Base-by-base conservation (phyloP, 495 filamentous ascomycete species). In the Pseudevernia furfuracea region DNA sequence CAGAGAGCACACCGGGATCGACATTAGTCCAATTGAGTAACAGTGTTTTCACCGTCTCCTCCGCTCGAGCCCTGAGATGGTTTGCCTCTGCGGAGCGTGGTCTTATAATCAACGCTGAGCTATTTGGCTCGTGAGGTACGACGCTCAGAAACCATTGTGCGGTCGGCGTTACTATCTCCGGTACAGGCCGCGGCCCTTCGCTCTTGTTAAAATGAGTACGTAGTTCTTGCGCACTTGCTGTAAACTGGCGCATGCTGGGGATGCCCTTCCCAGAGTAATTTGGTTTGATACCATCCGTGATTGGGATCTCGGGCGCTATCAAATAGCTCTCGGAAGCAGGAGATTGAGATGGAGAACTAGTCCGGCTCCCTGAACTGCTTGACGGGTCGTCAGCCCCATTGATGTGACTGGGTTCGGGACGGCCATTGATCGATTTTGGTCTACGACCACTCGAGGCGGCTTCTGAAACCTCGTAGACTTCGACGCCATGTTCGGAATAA, bases 11-110 rank as follows among this genome's bases (percentile, higher is more conserved):
- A 23, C 23, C 58, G 9, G 41, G 58, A 32, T 60, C 58, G 6
- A 43, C 19, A 12, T 32, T 44, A 19, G 36, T 60, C 58, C 58
- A 60, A 6, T 28, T 21, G 37, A 60, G 23, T 2, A 60, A 60
- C 0, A 60, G n/a, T 30, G n/a, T 44, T 19, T 60, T 60, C 23
- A 23, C 23, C 11, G 58, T 60, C 25, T 44, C 58, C n/a, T 60
- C 58, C 23, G 58, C 58, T 44, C 25, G 58, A 21, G 37, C 21
- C 14, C 21, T 17, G 38, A 32, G 23, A 60, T 39, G 19, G 4
- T 28, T 32, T 19, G 38, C 19, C 23, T 60, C 58, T 19, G 9
- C 41, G 2, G 37, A 34, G 4, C 10, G 19, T 30, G 37, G 14
- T 11, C 38, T 44, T 19, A 30, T 15, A 23, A 28, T 32, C 23